Percentiles rank a stretch among this genome's conserved stretches.
Evolutionary conservation across 768 basidiomycete species (phyloP).

Genomic region (Wakefieldia striispora): DNA sequence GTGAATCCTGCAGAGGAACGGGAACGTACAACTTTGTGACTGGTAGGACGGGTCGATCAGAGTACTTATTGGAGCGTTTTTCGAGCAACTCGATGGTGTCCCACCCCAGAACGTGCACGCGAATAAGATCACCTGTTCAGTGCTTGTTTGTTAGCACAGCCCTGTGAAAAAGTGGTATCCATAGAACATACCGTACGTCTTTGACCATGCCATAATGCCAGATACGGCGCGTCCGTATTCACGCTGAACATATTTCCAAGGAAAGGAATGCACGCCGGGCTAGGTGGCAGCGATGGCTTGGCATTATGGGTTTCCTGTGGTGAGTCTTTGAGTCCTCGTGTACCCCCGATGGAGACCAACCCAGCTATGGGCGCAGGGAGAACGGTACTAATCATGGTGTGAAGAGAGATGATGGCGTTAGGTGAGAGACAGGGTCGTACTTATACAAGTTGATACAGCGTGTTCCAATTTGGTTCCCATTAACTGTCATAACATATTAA

Average conservation of each 20-base stretch:
- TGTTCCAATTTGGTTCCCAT: no score
- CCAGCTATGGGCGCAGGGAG: no score
- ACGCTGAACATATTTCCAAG: conserved; percentile 14
- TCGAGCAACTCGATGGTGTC: conserved; percentile 51
- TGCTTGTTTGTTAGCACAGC: no score
- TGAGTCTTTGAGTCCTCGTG: not conserved
- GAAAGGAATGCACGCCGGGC: conserved; percentile 13
- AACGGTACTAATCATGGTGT: no score
- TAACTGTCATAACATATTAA: no score
- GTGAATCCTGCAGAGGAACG: not conserved
- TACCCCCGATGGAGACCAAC: no score
- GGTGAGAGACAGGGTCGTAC: no score
- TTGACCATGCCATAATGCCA: conserved; percentile 21
- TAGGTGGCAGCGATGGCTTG: conserved; percentile 14
- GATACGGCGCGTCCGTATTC: conserved; percentile 4
- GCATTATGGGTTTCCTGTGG: not conserved
- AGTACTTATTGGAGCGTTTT: conserved; percentile 51
- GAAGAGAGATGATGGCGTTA: no score
- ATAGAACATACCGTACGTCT: conserved; percentile 13
- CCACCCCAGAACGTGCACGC: conserved; percentile 38
- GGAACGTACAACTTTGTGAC: conserved; percentile 7
- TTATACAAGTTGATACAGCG: no score
- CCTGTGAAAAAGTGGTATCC: no score
- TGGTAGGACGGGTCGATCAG: conserved; percentile 19
- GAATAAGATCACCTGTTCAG: conserved; percentile 13